Conservation (phyloP, 176 grass and related monocot genomes). For the Cenchrus purpureus region DNA sequence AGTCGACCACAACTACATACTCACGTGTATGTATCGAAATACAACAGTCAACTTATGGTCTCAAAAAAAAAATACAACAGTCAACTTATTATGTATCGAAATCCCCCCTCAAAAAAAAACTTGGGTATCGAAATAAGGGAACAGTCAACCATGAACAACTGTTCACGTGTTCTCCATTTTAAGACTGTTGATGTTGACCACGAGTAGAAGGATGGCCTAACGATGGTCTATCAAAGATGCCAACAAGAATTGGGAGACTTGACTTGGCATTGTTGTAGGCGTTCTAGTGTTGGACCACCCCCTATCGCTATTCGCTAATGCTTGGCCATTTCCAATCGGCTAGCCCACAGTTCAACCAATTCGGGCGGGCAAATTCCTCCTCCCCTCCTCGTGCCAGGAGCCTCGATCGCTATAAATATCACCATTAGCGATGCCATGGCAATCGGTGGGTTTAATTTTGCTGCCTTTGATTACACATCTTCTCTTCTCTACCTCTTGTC, state of each 20-base stretch:
- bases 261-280: not conserved
- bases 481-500: not conserved
- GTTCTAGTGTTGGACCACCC: not conserved
- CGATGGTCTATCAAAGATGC: not conserved
- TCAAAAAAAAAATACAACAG: too few relatives aligned
- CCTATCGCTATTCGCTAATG: too few relatives aligned
- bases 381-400: not conserved
- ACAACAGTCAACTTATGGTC: too few relatives aligned
- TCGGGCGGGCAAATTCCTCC: not conserved
- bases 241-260: not conserved
- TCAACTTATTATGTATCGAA: too few relatives aligned
- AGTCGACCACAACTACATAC: too few relatives aligned
- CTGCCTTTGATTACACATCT: not conserved
- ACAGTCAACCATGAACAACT: too few relatives aligned
- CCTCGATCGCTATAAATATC: not conserved
- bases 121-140: too few relatives aligned
- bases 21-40: too few relatives aligned
- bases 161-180: too few relatives aligned
- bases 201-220: not conserved
- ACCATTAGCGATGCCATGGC: not conserved
- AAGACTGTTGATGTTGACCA: not conserved
- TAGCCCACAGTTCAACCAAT: not conserved
- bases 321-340: not conserved
- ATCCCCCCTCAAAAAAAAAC: too few relatives aligned
- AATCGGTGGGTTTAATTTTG: not conserved